Conservation (phyloP, 2,329 filamentous ascomycete genomes). For the Penicillium sp. region DNA sequence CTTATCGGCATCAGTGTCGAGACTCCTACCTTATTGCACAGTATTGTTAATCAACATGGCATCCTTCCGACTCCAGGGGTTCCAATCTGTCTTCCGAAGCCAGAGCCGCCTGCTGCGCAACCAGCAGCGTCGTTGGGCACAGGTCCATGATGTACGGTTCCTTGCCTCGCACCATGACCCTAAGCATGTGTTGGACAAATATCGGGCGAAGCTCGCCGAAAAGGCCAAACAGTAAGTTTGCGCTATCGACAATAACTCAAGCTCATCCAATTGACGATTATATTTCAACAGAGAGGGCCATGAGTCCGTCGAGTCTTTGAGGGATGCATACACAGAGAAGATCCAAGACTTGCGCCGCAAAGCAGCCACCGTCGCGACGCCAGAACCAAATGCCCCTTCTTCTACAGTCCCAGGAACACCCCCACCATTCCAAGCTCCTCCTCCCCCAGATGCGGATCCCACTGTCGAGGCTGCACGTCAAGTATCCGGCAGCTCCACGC, state of each 20-base stretch:
- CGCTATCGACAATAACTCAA: background rate
- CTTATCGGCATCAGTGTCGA: background rate
- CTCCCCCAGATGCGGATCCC: constrained; percentile 34
- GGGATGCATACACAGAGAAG: constrained; percentile 77
- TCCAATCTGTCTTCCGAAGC: constrained; percentile 46
- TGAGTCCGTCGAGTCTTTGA: constrained; percentile 56
- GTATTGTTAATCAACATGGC: constrained; percentile 41
- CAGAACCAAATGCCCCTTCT: constrained; percentile 34
- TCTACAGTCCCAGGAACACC: constrained; percentile 34
- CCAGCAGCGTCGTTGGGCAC: constrained; percentile 76
- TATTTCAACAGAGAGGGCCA: constrained; percentile 56
- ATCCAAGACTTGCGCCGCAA: constrained; percentile 68
- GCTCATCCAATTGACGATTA: constrained; percentile 10
- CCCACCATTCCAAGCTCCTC: constrained; percentile 34
- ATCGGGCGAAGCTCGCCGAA: constrained; percentile 74
- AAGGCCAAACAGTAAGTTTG: constrained; percentile 65
- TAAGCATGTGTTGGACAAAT: constrained; percentile 69
- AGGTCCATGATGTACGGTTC: constrained; percentile 88
- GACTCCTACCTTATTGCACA: background rate
- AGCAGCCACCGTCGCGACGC: constrained; percentile 54
- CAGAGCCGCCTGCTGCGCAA: constrained; percentile 27
- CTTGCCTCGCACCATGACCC: constrained; percentile 71
- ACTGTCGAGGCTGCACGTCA: constrained; percentile 30
- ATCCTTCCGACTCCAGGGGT: constrained; percentile 45
- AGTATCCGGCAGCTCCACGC: constrained; percentile 49